A percentile compares a stretch with the other conserved stretches of the same genome.
These are phyloP conservation scores for Anthracocystis setariae DNA, from an alignment of 1,284 basidiomycete genomes.

Conservation along the genomic window DNA sequence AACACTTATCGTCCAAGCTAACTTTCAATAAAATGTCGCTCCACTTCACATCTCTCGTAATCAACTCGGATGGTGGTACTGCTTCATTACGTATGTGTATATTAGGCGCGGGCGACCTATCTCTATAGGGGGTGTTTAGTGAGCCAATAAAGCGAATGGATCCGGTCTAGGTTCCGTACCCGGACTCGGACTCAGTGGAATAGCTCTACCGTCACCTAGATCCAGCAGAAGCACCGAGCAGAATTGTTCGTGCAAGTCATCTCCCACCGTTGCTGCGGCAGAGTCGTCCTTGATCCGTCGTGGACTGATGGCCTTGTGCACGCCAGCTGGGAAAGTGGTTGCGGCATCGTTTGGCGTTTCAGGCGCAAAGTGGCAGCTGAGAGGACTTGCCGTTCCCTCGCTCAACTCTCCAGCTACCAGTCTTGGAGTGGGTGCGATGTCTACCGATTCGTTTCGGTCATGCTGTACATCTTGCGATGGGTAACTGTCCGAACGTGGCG, in stretches of 20 bases:
- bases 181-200: conserved; percentile 24
- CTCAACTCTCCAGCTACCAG: conserved; percentile 5
- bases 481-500: conserved; percentile 12
- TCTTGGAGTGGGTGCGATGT: conserved; percentile 8
- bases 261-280: conserved; percentile 3
- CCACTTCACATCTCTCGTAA: background rate
- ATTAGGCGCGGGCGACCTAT: no score
- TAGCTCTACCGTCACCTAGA: conserved; percentile 30
- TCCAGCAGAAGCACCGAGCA: conserved; percentile 32
- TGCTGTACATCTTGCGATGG: no score
- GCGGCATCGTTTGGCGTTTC: conserved; percentile 20
- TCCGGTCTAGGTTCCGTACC: conserved; percentile 3
- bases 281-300: background rate
- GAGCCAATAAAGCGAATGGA: conserved; percentile 17
- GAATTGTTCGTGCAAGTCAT: conserved; percentile 29
- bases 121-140: conserved; percentile 1
- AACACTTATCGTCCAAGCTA: conserved; percentile 44
- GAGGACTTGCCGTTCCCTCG: background rate
- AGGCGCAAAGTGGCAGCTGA: conserved; percentile 21
- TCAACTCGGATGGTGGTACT: background rate
- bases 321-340: conserved; percentile 3
- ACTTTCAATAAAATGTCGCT: conserved; percentile 30
- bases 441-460: conserved; percentile 14
- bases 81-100: no score
- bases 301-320: background rate